Evolutionary conservation across 768 basidiomycete genomes (phyloP), one percentile per base, ranked within the genome.

Genomic region (Porpolomopsis calyptriformis): DNA sequence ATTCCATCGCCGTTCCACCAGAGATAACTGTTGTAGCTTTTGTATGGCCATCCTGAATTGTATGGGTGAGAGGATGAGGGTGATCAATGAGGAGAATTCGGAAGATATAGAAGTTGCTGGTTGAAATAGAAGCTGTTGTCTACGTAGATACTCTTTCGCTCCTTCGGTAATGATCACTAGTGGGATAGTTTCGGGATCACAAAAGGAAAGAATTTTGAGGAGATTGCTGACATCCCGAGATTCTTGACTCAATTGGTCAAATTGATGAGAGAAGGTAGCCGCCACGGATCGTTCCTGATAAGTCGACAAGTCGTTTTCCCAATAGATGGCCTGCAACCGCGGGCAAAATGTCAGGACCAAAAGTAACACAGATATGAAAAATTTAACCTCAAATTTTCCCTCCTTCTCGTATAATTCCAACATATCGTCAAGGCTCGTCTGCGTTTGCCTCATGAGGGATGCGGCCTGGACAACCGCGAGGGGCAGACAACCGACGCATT

Each of bases 381-480:
- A 29, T 26, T 16, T 10, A 14, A 43, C 41, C 23, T 43, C 18
- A 4, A 43, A 4, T 14, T 19, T 43, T 22, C 26, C 24, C 11
- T 29, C 26, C 4, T 16, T 14, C 41, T 29, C 9, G 29, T 26
- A 43, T 18, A 43, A 16, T 14, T 18, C 14, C 6, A 43, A 25
- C 26, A 43, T 7, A 14, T 31, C 41, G 14, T 43, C 41, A 10
- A 29, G 41, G n/a, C 8, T 27, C 41, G 4, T 27, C 24, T 4
- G 4, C 7, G 41, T 23, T n/a, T 43, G 24, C 6, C 29, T 43
- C 26, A 43, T 43, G 12, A 27, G 18, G 16, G 41, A 43, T 7
- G 20, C 41, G 20, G 41, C 26, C 4, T 43, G 41, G 19, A 24
- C 41, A 18, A 43, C 41, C 12, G 41, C 41, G 26, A 43, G 41